Base-by-base conservation (phyloP, 2,329 filamentous ascomycete genomes). In the Piedraia hortae region DNA sequence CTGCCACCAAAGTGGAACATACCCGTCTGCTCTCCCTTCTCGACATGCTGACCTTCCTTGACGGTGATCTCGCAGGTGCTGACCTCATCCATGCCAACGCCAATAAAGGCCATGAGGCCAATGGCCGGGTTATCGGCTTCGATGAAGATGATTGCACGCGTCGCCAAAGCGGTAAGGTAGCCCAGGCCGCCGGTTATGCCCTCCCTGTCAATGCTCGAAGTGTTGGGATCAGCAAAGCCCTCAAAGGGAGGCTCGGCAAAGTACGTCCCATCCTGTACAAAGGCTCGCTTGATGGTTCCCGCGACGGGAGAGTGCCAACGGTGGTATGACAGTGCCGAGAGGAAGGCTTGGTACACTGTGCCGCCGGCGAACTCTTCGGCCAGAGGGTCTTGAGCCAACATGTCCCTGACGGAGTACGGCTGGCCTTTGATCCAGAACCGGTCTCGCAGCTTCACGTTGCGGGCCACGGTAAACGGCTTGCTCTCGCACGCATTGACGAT, bases 1-100 rank as follows among this genome's bases (percentile, higher is more conserved):
- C 59, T 67, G 0, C 72, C 71, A n/a, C 71, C 71, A 38, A 68
- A 77, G 37, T 78, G 71, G 43, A 78, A 78, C 68, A 74, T 75
- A 18, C 71, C 71, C 17, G 65, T 50, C 46, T 75, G 48, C 4
- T 75, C 59, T 1, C 72, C 72, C 50, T 75, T 77, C 23, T 50
- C 50, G 9, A 78, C 37, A 23, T 54, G 52, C 37, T 75, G 54
- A 0, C 67, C 69, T 35, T 65, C 58, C 32, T 53, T 53, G 6
- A 73, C 66, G 0, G 61, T 69, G 21, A 73, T 63, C 22, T 75
- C 67, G 34, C 69, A 75, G 0, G 66, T 43, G 14, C 59, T 67
- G 7, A 77, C 70, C 43, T 80, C 71, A 18, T 63, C 65, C 71
- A 78, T 77, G 2, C 71, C 72, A 3, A 78, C 56, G 1, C 59